A percentile compares a stretch with the other conserved stretches of the same genome.
phyloP scores from a whole-genome alignment of 345 rosid species.

The Salix viminalis region DNA sequence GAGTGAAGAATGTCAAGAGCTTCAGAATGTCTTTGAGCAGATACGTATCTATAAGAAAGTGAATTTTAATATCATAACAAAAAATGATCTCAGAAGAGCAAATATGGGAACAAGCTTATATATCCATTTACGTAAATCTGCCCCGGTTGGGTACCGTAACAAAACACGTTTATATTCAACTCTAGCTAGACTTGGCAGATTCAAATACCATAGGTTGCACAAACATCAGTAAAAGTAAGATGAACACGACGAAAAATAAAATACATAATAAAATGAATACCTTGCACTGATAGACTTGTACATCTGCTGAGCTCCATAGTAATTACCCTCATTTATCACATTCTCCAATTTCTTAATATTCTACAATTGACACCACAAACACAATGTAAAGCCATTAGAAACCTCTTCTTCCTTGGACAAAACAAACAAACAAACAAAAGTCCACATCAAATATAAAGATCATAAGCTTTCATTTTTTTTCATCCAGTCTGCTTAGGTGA shows the following conservation, averaged over 20 bases:
- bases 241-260: neutral
- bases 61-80: neutral
- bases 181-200: neutral
- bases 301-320: conserved; percentile 97
- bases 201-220: neutral
- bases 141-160: neutral
- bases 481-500: neutral
- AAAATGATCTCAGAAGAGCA: neutral
- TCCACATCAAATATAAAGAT: neutral
- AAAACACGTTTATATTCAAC: neutral
- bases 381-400: neutral
- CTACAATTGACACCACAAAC: conserved; percentile 31
- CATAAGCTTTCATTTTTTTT: neutral
- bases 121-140: neutral
- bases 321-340: conserved; percentile 66
- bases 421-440: neutral
- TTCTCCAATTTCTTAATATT: conserved; percentile 76
- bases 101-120: neutral
- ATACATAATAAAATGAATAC: conserved; percentile 23
- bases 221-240: neutral
- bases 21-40: conserved; percentile 73
- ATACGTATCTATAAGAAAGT: conserved; percentile 44
- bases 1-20: conserved; percentile 78
- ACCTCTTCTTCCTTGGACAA: neutral
- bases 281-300: conserved; percentile 85